A percentile compares a stretch with the other conserved stretches of the same genome.
These are phyloP conservation scores for Trichoderma endophyticum DNA, from an alignment of 2,329 filamentous ascomycete species.

Conservation along the genomic window DNA sequence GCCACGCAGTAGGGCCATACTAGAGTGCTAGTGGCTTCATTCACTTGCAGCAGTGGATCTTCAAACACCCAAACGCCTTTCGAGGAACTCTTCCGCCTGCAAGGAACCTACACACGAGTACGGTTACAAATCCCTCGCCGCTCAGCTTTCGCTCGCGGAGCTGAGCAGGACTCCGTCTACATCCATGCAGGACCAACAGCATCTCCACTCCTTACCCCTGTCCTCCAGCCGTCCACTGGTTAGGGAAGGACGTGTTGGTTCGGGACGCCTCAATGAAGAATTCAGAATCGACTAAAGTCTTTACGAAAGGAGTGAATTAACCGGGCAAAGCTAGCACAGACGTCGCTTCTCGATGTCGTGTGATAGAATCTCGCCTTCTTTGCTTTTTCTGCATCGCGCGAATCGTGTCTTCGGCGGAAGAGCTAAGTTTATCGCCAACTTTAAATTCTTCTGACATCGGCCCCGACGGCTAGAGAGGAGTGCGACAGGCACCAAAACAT, in stretches of 20 bases:
- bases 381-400: neutral
- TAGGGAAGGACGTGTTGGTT: constrained; percentile 6
- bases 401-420: neutral
- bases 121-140: neutral
- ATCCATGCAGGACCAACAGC: neutral
- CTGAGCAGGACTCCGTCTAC: neutral
- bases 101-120: neutral
- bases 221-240: neutral
- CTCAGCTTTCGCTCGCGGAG: neutral
- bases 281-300: neutral
- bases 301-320: neutral
- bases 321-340: neutral
- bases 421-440: constrained; percentile 2
- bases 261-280: neutral
- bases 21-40: neutral
- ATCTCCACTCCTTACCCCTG: neutral
- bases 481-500: neutral
- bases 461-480: neutral
- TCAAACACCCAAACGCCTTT: neutral
- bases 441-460: neutral
- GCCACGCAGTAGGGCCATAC: neutral
- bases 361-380: neutral
- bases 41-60: neutral
- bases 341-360: neutral
- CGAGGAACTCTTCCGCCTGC: neutral